Conservation (phyloP, 1,284 basidiomycete genomes). For the Xerocomus minutiporus region DNA sequence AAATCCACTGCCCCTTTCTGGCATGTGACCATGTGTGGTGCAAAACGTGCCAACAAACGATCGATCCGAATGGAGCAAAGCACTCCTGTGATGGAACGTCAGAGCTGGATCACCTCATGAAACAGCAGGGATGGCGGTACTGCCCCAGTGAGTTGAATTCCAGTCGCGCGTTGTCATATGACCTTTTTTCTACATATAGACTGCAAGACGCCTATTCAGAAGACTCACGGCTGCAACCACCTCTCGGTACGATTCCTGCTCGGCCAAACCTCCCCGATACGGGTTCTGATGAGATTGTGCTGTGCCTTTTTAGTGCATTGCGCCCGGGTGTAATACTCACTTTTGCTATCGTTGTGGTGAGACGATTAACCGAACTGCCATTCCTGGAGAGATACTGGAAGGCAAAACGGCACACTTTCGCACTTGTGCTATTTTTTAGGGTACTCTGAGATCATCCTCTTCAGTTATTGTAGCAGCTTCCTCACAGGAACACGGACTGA, state of each 20-base stretch:
- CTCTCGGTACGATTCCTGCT: constrained; percentile 46
- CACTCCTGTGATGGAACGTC: constrained; percentile 57
- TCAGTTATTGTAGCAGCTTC: neutral
- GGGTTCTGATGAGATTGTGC: neutral
- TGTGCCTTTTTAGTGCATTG: constrained; percentile 40
- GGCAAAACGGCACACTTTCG: constrained; percentile 45
- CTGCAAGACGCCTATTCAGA: constrained; percentile 56
- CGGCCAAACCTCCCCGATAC: neutral
- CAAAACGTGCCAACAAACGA: constrained; percentile 45
- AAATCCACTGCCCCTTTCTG: constrained; percentile 43
- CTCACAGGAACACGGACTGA: neutral
- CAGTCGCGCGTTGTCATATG: neutral
- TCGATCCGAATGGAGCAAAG: constrained; percentile 35
- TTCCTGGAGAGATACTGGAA: constrained; percentile 38
- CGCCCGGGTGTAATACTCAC: constrained; percentile 58
- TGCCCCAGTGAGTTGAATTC: constrained; percentile 45
- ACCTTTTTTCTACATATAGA: constrained; percentile 31
- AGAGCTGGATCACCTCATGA: constrained; percentile 52
- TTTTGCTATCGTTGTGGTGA: constrained; percentile 58
- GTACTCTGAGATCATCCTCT: neutral
- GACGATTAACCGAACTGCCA: constrained; percentile 46
- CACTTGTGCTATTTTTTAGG: constrained; percentile 36
- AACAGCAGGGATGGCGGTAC: constrained; percentile 49
- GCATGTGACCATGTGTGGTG: constrained; percentile 50
- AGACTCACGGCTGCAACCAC: constrained; percentile 57